These are phyloP conservation scores for Tolypocladium inflatum DNA, from an alignment of 2,329 filamentous ascomycete species.

Conservation along the genomic window DNA sequence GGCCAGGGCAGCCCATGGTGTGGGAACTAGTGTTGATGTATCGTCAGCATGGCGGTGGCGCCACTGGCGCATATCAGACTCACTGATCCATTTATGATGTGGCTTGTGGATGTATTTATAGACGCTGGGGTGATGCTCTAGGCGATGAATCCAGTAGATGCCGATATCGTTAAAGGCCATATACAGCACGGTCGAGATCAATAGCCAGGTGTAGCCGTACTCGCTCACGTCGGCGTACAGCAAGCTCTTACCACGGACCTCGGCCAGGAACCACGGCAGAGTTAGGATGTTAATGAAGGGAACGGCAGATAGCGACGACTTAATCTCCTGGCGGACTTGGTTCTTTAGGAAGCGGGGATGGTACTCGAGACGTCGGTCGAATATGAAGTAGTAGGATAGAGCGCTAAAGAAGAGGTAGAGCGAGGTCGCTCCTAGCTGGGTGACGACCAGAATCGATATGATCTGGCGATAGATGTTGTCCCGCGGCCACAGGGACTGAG, in stretches of 20 bases:
- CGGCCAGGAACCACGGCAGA: slow-evolving; percentile 33
- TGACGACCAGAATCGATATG: slow-evolving; percentile 27
- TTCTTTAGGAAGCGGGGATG: slow-evolving; percentile 39
- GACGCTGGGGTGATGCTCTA: slow-evolving; percentile 33
- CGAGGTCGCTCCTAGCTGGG: slow-evolving; percentile 25
- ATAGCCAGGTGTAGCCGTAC: slow-evolving; percentile 30
- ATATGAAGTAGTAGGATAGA: slow-evolving; percentile 63
- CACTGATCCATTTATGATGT: slow-evolving; percentile 39
- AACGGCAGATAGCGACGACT: slow-evolving; percentile 30
- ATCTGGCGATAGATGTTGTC: slow-evolving; percentile 30
- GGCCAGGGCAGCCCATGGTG: slow-evolving; percentile 35
- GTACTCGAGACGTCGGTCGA: slow-evolving; percentile 33
- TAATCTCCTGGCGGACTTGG: slow-evolving; percentile 34
- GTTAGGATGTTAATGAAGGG: slow-evolving; percentile 35
- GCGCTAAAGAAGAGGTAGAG: slow-evolving; percentile 59
- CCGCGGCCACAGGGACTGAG: slow-evolving; percentile 24
- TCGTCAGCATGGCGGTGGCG: no score
- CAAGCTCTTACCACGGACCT: slow-evolving; percentile 35
- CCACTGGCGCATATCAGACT: no score
- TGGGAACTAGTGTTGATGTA: slow-evolving; percentile 26
- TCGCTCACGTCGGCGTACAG: slow-evolving; percentile 29
- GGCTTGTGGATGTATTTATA: slow-evolving; percentile 40
- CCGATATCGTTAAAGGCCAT: slow-evolving; percentile 34
- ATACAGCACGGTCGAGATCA: slow-evolving; percentile 27
- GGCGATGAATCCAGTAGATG: slow-evolving; percentile 39